Conservation (phyloP, 768 basidiomycete genomes). For the Xanthoconium purpureum region DNA sequence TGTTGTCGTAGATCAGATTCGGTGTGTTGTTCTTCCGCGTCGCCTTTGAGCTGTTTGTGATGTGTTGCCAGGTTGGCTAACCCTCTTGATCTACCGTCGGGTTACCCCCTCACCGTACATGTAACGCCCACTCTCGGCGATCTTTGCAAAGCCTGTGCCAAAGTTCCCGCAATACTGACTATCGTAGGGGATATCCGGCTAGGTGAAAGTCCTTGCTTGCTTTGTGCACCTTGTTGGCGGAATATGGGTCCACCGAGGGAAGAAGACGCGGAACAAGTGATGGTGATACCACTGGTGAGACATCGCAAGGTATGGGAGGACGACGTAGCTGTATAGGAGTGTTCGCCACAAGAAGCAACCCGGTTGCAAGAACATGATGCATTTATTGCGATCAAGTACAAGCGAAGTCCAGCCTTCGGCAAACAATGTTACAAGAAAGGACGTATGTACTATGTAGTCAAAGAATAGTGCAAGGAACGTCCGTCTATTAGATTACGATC, state of each 20-base stretch:
- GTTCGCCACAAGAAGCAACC: background rate
- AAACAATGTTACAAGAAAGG: slow-evolving; percentile 8
- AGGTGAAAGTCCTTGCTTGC: slow-evolving; percentile 72
- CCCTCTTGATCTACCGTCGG: slow-evolving; percentile 49
- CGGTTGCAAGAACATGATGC: background rate
- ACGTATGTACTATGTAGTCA: background rate
- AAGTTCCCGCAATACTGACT: slow-evolving; percentile 66
- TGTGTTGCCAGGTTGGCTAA: slow-evolving; percentile 50
- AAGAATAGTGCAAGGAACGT: slow-evolving; percentile 9
- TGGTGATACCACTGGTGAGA: slow-evolving; percentile 52
- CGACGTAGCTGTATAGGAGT: background rate
- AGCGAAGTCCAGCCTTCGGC: background rate
- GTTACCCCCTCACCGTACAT: slow-evolving; percentile 69
- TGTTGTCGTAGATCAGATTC: slow-evolving; percentile 67
- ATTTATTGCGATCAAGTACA: slow-evolving; percentile 1
- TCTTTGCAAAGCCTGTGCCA: slow-evolving; percentile 65
- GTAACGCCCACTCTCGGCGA: slow-evolving; percentile 59
- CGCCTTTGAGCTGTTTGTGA: slow-evolving; percentile 3
- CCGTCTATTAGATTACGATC: slow-evolving; percentile 29
- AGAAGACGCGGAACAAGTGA: slow-evolving; percentile 36
- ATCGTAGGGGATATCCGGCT: slow-evolving; percentile 70
- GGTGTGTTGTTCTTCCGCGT: slow-evolving; percentile 38
- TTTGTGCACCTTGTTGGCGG: slow-evolving; percentile 75
- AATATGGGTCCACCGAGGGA: slow-evolving; percentile 57
- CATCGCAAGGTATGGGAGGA: slow-evolving; percentile 32